phyloP scores from a whole-genome alignment of 1,139 yeast genomes.

The Spencermartinsiella ligniputridi region DNA sequence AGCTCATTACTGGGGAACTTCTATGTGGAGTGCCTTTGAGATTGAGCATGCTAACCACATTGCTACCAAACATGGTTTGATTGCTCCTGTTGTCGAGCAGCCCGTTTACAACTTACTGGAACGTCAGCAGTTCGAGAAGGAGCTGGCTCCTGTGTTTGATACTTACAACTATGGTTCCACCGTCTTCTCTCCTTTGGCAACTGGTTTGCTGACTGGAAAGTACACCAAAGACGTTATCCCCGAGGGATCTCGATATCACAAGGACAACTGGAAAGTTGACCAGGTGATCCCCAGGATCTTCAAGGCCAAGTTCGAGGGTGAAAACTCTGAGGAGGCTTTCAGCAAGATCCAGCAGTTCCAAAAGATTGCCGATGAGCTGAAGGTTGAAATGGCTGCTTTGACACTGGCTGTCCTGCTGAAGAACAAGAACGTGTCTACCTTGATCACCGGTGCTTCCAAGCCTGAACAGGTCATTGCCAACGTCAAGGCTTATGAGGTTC shows the following conservation, averaged over 20 bases:
- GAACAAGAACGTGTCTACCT: slow-evolving; percentile 24
- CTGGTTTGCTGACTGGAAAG: slow-evolving; percentile 27
- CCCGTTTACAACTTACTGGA: slow-evolving; percentile 24
- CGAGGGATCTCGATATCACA: slow-evolving; percentile 20
- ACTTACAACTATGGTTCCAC: slow-evolving; percentile 28
- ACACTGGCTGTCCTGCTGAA: slow-evolving; percentile 26
- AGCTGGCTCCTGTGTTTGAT: slow-evolving; percentile 24
- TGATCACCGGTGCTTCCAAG: slow-evolving; percentile 28
- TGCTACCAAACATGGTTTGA: slow-evolving; percentile 24
- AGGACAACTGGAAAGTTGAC: slow-evolving; percentile 14
- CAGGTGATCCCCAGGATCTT: slow-evolving; percentile 16
- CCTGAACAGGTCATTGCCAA: slow-evolving; percentile 28
- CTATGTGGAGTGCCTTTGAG: slow-evolving; percentile 27
- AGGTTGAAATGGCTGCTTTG: slow-evolving; percentile 21
- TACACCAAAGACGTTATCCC: slow-evolving; percentile 23
- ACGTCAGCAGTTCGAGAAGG: slow-evolving; percentile 25
- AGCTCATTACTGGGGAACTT: slow-evolving; percentile 28
- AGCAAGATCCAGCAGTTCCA: slow-evolving; percentile 11
- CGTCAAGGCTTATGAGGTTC: slow-evolving; percentile 23
- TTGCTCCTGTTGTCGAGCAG: slow-evolving; percentile 28
- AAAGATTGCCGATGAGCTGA: slow-evolving; percentile 22
- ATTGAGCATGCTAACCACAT: slow-evolving; percentile 28
- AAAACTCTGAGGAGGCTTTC: slow-evolving; percentile 20
- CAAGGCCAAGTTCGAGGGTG: slow-evolving; percentile 6
- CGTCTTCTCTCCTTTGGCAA: slow-evolving; percentile 25